phyloP scores from a whole-genome alignment of 2,329 filamentous ascomycete species.

The Lithohypha guttulata region DNA sequence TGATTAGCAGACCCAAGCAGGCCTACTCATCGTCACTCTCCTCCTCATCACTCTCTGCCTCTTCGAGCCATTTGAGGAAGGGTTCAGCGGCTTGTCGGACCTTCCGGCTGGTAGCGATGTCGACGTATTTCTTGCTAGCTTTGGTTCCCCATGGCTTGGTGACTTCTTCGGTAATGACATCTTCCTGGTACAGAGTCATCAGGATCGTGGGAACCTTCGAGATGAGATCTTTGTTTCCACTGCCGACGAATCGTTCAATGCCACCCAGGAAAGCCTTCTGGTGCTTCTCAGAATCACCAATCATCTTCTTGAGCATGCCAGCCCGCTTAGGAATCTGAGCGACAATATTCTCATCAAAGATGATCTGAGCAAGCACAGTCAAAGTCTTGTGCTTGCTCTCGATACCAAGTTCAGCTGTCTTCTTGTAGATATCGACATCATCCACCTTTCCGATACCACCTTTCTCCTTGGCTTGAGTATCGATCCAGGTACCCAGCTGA shows the following conservation, averaged over 20 bases:
- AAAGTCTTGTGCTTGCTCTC: slow-evolving; percentile 90
- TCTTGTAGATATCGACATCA: slow-evolving; percentile 86
- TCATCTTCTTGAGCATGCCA: slow-evolving; percentile 80
- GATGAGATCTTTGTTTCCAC: slow-evolving; percentile 69
- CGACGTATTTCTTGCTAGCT: slow-evolving; percentile 97
- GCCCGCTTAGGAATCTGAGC: slow-evolving; percentile 78
- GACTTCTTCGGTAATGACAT: slow-evolving; percentile 78
- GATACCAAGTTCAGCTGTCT: slow-evolving; percentile 92
- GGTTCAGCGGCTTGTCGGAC: slow-evolving; percentile 88
- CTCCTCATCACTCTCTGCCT: slow-evolving; percentile 60
- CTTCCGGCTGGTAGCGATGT: slow-evolving; percentile 80
- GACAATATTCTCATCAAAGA: slow-evolving; percentile 84
- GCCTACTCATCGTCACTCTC: slow-evolving; percentile 51
- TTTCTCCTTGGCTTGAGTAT: slow-evolving; percentile 55
- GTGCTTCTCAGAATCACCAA: slow-evolving; percentile 74
- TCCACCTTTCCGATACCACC: slow-evolving; percentile 68
- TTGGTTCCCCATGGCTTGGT: slow-evolving; percentile 85
- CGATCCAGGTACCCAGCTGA: slow-evolving; percentile 85
- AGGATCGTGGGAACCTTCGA: slow-evolving; percentile 74
- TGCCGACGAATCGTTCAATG: slow-evolving; percentile 81
- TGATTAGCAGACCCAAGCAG: background rate
- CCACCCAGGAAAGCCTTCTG: slow-evolving; percentile 93
- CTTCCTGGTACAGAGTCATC: slow-evolving; percentile 79
- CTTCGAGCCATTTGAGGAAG: slow-evolving; percentile 88
- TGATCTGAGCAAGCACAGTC: slow-evolving; percentile 79